Evolutionary conservation across 1,284 basidiomycete species (phyloP).

Genomic region (Malassezia sympodialis): DNA sequence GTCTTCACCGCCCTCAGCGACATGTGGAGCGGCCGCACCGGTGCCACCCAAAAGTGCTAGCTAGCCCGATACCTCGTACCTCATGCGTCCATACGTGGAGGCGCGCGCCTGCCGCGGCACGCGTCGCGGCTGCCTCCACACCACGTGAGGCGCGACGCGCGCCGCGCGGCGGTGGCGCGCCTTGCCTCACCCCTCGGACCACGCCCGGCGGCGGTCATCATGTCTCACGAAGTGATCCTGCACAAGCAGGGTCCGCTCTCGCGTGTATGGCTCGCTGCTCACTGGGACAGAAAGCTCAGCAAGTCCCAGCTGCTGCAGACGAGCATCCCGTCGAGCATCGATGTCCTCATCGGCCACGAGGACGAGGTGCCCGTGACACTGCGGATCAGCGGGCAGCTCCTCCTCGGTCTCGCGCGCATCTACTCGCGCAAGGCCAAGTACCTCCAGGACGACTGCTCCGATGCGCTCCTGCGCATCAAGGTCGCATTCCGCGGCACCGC

Average conservation of each 20-base stretch:
- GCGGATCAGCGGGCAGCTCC: slow-evolving; percentile 81
- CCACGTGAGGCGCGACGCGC: background rate
- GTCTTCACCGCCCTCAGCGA: slow-evolving; percentile 10
- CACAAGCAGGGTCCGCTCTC: slow-evolving; percentile 86
- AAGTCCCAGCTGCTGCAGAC: slow-evolving; percentile 88
- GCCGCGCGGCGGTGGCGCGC: background rate
- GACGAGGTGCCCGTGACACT: slow-evolving; percentile 77
- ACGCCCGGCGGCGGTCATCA: slow-evolving; percentile 51
- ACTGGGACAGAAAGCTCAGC: slow-evolving; percentile 94
- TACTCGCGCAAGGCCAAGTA: slow-evolving; percentile 97
- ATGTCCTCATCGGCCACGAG: slow-evolving; percentile 55
- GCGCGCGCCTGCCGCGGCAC: slow-evolving; percentile 1
- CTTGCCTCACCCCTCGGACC: background rate
- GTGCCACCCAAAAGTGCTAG: slow-evolving; percentile 10
- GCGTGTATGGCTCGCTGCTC: slow-evolving; percentile 95
- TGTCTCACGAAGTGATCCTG: slow-evolving; percentile 83
- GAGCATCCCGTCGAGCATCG: slow-evolving; percentile 79
- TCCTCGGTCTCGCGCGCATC: slow-evolving; percentile 90
- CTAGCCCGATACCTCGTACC: background rate
- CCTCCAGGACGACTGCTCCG: slow-evolving; percentile 91
- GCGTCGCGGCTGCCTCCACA: background rate
- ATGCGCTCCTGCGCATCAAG: slow-evolving; percentile 86
- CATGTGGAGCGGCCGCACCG: slow-evolving; percentile 10
- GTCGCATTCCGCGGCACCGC: slow-evolving; percentile 81
- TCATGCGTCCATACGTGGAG: background rate